Evolutionary conservation across 306 rosid species (phyloP), one percentile per base, ranked within the genome.

Genomic region (Arachis hypogaea): DNA sequence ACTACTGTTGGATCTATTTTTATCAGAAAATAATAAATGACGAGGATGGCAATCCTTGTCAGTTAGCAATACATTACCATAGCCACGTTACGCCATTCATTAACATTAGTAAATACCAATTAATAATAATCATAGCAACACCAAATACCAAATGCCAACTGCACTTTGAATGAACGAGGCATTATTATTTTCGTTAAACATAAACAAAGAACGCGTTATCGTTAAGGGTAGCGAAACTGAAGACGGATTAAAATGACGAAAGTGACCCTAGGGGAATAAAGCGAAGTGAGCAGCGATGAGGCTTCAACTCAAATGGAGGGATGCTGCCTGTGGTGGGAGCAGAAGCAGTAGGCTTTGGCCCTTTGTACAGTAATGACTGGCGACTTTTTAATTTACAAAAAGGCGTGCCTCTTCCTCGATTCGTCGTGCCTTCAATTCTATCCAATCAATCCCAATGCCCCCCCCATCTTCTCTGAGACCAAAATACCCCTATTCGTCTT

Each of bases 371-470:
- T 5, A 3, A 0, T 11, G 0, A 0, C 51, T 9, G 51, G 11
- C 6, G 16, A 14, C n/a, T 11, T 49, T 30, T 45, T 14, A 0
- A 8, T 50, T 54, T 42, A 65, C 72, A 3, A 75, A 75, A 75
- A 75, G 79, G 9, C 72, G 79, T 44, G 79, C 72, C 68, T 64
- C 57, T 36, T 11, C 60, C 42, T 56, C 11, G 36, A 3, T 4
- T 14, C 33, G 41, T 76, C 69, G 44, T 76, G 61, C 14, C 56
- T 50, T 76, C 79, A 18, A 16, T 66, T 57, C 60, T 28, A 29
- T 66, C 57, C 69, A 41, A 40, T 64, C 72, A 30, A 49, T 50
- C 46, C 61, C 47, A 33, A 50, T 66, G 71, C 12, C 6, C n/a
- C 6, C n/a, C 50, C 38, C 38, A 33, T 33, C 3, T 3, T 43